phyloP scores from a whole-genome alignment of 768 basidiomycete genomes.

The Cubamyces lactineus region DNA sequence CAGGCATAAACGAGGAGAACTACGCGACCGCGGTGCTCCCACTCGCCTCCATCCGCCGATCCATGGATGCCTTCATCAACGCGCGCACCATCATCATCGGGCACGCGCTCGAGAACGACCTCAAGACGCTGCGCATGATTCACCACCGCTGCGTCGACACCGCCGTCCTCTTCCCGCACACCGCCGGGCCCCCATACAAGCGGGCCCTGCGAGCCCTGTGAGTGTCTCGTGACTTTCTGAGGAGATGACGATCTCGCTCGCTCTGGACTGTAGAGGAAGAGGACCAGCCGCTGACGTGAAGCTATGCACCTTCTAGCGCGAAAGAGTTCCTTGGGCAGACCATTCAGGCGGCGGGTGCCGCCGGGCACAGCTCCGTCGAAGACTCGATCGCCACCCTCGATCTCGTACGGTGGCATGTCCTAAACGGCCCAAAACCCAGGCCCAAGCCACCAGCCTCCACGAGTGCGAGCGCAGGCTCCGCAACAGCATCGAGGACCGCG shows the following conservation, averaged over 20 bases:
- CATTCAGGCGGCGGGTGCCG: slow-evolving; percentile 80
- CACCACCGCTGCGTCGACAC: slow-evolving; percentile 90
- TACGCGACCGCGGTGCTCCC: slow-evolving; percentile 66
- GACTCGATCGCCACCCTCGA: slow-evolving; percentile 90
- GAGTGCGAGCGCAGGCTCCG: no score
- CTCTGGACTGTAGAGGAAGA: background rate
- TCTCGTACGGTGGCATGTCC: slow-evolving; percentile 80
- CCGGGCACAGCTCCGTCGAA: slow-evolving; percentile 89
- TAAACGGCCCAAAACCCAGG: slow-evolving; percentile 54
- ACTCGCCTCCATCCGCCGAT: slow-evolving; percentile 64
- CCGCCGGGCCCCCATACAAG: slow-evolving; percentile 74
- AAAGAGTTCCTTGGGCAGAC: slow-evolving; percentile 78
- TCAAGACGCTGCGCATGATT: slow-evolving; percentile 86
- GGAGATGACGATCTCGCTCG: background rate
- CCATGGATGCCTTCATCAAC: slow-evolving; percentile 73
- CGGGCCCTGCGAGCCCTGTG: slow-evolving; percentile 84
- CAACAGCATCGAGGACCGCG: background rate
- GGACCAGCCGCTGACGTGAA: background rate
- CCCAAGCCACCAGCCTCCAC: slow-evolving; percentile 14
- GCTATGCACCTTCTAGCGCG: slow-evolving; percentile 49
- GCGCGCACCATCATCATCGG: slow-evolving; percentile 87
- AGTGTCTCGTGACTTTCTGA: slow-evolving; percentile 28
- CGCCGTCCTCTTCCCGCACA: slow-evolving; percentile 83
- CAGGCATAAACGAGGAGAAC: slow-evolving; percentile 68
- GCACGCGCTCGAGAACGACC: slow-evolving; percentile 91